Conservation (phyloP, 352 stramenopile genomes). For the Pythium grandisporangium region DNA sequence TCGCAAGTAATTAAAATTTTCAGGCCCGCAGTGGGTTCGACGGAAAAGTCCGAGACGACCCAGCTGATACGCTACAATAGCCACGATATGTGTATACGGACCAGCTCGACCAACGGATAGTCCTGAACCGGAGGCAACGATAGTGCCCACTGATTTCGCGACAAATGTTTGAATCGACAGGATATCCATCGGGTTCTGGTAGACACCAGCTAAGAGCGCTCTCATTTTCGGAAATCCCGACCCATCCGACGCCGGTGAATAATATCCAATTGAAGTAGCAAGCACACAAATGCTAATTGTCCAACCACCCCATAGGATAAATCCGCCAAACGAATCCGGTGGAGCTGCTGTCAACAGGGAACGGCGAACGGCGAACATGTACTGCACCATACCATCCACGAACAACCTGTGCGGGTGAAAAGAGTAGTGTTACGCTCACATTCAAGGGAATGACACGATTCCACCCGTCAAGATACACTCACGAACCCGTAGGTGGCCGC, state of each 20-base stretch:
- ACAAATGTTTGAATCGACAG: conserved; percentile 57
- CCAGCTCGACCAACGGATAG: conserved; percentile 61
- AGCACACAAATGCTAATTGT: conserved; percentile 38
- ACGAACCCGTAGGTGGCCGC: conserved; percentile 58
- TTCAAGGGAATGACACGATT: not conserved
- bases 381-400: conserved; percentile 57
- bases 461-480: too few species aligned
- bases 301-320: conserved; percentile 64
- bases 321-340: conserved; percentile 44
- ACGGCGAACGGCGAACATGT: conserved; percentile 48
- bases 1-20: conserved; percentile 66
- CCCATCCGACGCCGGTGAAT: conserved; percentile 55
- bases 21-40: conserved; percentile 47
- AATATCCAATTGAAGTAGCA: conserved; percentile 48
- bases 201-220: conserved; percentile 60
- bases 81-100: conserved; percentile 68
- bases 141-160: conserved; percentile 55
- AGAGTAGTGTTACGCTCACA: not conserved
- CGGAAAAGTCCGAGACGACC: conserved; percentile 58
- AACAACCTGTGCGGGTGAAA: conserved; percentile 23
- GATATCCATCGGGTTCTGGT: conserved; percentile 58
- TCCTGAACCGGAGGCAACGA: conserved; percentile 51
- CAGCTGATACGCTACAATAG: conserved; percentile 66
- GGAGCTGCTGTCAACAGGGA: conserved; percentile 46
- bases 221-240: conserved; percentile 74